Conservation (phyloP, 106 monocot genomes). For the Narthecium ossifragum region DNA sequence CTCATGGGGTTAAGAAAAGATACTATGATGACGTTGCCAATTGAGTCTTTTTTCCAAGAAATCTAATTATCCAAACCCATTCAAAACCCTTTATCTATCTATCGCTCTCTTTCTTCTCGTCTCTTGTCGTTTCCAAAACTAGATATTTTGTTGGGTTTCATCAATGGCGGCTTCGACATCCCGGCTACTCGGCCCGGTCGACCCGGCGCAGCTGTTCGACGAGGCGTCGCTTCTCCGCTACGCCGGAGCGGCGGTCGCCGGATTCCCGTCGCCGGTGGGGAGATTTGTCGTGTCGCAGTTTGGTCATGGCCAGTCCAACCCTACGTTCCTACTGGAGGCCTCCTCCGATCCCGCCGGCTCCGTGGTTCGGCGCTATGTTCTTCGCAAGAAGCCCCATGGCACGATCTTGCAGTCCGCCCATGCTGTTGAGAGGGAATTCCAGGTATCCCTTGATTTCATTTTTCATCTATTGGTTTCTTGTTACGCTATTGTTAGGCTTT, state of each 20-base stretch:
- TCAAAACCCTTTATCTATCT: not conserved
- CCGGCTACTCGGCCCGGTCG: conserved; percentile 49
- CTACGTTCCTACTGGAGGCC: conserved; percentile 81
- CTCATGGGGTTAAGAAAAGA: too few relatives aligned
- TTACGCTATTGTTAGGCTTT: not conserved
- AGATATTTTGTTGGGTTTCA: too few relatives aligned
- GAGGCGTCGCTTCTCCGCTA: conserved; percentile 62
- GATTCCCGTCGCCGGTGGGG: conserved; percentile 47
- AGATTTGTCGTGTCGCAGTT: conserved; percentile 65
- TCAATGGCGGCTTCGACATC: conserved; percentile 63
- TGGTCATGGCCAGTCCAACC: conserved; percentile 95
- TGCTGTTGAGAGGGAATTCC: conserved; percentile 85
- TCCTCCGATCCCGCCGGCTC: conserved; percentile 4
- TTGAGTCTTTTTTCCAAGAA: not conserved
- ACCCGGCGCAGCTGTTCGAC: conserved; percentile 55
- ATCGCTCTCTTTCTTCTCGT: not conserved
- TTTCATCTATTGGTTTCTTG: not conserved
- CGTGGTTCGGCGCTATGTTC: conserved; percentile 56
- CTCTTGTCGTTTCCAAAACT: not conserved
- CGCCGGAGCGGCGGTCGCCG: conserved; percentile 47
- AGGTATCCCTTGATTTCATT: conserved; percentile 22
- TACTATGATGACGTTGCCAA: not conserved
- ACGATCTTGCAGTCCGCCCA: conserved; percentile 81
- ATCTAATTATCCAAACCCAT: not conserved
- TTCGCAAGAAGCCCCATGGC: conserved; percentile 92